These are phyloP conservation scores for Pythium phragmiticola DNA, from an alignment of 352 stramenopile species.

Conservation along the genomic window DNA sequence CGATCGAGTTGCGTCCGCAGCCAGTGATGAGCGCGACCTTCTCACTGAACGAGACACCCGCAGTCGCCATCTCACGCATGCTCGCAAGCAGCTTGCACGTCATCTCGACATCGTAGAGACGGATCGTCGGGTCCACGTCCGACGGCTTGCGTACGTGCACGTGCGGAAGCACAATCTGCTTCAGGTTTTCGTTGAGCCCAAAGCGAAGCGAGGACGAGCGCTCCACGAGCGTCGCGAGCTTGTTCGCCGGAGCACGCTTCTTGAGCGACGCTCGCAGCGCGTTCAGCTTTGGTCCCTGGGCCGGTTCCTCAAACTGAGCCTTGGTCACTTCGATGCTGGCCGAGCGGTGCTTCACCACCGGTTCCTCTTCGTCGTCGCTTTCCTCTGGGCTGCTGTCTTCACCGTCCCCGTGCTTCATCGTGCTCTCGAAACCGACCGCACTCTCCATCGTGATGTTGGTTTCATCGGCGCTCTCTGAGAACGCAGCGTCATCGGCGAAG, in stretches of 20 bases:
- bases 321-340: slow-evolving; percentile 8
- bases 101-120: slow-evolving; percentile 78
- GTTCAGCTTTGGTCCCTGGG: slow-evolving; percentile 54
- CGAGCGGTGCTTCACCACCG: slow-evolving; percentile 16
- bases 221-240: slow-evolving; percentile 33
- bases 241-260: slow-evolving; percentile 33
- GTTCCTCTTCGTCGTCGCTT: slow-evolving; percentile 48
- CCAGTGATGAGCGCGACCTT: slow-evolving; percentile 87
- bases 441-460: slow-evolving; percentile 35
- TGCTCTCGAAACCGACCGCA: slow-evolving; percentile 58
- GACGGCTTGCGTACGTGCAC: slow-evolving; percentile 78
- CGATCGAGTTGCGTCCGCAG: slow-evolving; percentile 85
- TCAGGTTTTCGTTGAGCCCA: slow-evolving; percentile 61
- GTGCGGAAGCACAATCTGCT: slow-evolving; percentile 65
- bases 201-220: slow-evolving; percentile 47
- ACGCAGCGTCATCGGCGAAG: slow-evolving; percentile 19
- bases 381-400: slow-evolving; percentile 46
- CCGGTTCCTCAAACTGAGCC: slow-evolving; percentile 28
- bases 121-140: slow-evolving; percentile 72
- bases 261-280: slow-evolving; percentile 56
- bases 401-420: slow-evolving; percentile 42
- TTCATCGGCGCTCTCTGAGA: slow-evolving; percentile 27
- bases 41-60: slow-evolving; percentile 79
- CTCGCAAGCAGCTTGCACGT: slow-evolving; percentile 76
- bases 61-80: slow-evolving; percentile 85